phyloP scores from a whole-genome alignment of 2,329 filamentous ascomycete species.

The Hypoxylon rubiginosum region DNA sequence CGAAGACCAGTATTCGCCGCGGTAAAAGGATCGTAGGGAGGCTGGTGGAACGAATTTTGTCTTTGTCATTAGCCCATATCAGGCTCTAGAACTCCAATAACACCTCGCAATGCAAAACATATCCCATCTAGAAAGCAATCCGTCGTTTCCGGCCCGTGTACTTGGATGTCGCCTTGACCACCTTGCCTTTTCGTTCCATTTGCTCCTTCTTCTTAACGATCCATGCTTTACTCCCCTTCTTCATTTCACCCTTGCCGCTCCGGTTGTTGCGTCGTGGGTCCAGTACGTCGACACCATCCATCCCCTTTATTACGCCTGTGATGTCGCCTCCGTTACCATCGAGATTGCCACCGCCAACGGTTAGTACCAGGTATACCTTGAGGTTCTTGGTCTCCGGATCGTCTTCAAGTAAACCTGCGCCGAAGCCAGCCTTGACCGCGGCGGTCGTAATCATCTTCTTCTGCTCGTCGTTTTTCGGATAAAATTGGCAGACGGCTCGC shows the following conservation, averaged over 20 bases:
- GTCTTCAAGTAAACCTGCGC: conserved; percentile 93
- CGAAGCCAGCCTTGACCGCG: conserved; percentile 93
- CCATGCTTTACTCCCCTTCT: conserved; percentile 89
- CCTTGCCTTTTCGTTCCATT: conserved; percentile 93
- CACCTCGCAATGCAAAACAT: conserved; percentile 49
- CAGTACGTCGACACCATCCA: conserved; percentile 88
- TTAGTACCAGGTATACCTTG: conserved; percentile 96
- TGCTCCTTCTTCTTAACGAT: conserved; percentile 90
- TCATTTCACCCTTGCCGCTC: conserved; percentile 66
- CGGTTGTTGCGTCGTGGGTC: conserved; percentile 72
- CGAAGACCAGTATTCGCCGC: background rate
- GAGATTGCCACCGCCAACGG: conserved; percentile 76
- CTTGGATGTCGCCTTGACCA: conserved; percentile 92
- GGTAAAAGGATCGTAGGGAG: conserved; percentile 4
- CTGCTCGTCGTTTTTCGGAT: conserved; percentile 94
- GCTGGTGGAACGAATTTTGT: background rate
- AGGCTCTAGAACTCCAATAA: conserved; percentile 37
- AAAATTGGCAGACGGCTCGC: conserved; percentile 95
- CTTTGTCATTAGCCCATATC: conserved; percentile 3
- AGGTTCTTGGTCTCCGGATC: conserved; percentile 96
- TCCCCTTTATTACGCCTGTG: conserved; percentile 87
- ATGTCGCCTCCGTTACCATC: conserved; percentile 78
- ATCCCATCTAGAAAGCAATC: conserved; percentile 73
- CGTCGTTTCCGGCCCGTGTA: conserved; percentile 93
- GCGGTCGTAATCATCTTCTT: conserved; percentile 92